Evolutionary conservation across 2,329 filamentous ascomycete genomes (phyloP).

Genomic region (Tolypocladium amazonense): DNA sequence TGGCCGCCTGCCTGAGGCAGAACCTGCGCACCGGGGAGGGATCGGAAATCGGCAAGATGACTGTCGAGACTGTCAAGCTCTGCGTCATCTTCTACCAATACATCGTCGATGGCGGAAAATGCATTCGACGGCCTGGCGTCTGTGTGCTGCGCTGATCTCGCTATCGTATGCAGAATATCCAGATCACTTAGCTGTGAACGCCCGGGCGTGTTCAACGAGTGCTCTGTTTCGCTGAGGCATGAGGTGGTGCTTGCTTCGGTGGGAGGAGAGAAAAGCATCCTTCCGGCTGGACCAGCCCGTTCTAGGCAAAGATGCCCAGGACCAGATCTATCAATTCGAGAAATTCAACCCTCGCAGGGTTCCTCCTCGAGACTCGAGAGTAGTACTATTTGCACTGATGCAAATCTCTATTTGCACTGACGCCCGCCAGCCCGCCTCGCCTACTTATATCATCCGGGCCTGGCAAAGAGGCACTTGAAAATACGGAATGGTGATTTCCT

Average conservation of each 20-base stretch:
- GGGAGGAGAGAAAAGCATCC: slow-evolving; percentile 84
- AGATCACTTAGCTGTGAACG: slow-evolving; percentile 70
- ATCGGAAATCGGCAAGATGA: slow-evolving; percentile 78
- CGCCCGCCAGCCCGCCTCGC: too few species aligned
- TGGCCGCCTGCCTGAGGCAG: slow-evolving; percentile 13
- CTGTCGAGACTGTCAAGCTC: slow-evolving; percentile 92
- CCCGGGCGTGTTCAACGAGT: slow-evolving; percentile 54
- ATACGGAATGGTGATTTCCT: too few species aligned
- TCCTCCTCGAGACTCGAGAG: too few species aligned
- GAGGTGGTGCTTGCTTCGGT: slow-evolving; percentile 53
- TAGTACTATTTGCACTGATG: too few species aligned
- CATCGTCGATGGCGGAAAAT: slow-evolving; percentile 23
- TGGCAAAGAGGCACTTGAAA: too few species aligned
- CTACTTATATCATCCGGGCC: too few species aligned
- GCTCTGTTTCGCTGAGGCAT: slow-evolving; percentile 57
- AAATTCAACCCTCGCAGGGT: too few species aligned
- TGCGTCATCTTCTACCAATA: slow-evolving; percentile 50
- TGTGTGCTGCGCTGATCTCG: slow-evolving; percentile 45
- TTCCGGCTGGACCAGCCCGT: too few species aligned
- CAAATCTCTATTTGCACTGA: too few species aligned
- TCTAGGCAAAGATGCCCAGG: too few species aligned
- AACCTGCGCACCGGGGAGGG: slow-evolving; percentile 30
- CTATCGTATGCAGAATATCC: slow-evolving; percentile 63
- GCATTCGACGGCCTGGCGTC: slow-evolving; percentile 29
- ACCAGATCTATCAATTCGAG: too few species aligned